A percentile compares a stretch with the other conserved stretches of the same genome.
phyloP scores from a whole-genome alignment of 2,329 filamentous ascomycete genomes.

The Clarireedia paspali region DNA sequence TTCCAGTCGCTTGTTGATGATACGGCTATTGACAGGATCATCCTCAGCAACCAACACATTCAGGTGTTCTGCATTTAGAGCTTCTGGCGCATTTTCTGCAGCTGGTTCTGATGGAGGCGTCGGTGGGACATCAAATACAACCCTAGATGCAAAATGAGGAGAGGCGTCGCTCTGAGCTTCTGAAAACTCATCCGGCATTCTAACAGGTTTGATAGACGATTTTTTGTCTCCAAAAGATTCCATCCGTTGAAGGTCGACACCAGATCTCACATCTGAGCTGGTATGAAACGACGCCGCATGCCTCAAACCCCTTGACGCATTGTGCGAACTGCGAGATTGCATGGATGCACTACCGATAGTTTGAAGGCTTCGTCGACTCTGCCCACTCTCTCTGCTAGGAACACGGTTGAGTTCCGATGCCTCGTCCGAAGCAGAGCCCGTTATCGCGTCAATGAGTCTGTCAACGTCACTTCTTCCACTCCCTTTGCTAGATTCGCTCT shows the following conservation, averaged over 20 bases:
- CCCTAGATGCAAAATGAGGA: conserved; percentile 11
- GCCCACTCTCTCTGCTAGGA: conserved; percentile 16
- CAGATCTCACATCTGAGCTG: conserved; percentile 14
- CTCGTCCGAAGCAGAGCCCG: conserved; percentile 45
- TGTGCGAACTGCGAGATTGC: neutral
- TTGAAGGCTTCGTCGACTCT: conserved; percentile 15
- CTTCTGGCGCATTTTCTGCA: conserved; percentile 12
- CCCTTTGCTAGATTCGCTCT: conserved; percentile 21
- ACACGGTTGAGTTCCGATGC: conserved; percentile 25
- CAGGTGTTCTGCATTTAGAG: conserved; percentile 21
- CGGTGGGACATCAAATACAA: conserved; percentile 15
- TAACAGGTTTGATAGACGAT: conserved; percentile 37
- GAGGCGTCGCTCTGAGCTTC: neutral
- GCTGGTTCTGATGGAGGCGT: neutral
- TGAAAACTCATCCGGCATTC: conserved; percentile 37
- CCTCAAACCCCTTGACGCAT: conserved; percentile 6
- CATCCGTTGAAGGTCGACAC: conserved; percentile 33
- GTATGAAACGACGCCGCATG: conserved; percentile 20
- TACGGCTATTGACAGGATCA: conserved; percentile 78
- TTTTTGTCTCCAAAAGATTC: conserved; percentile 33
- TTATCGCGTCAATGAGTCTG: conserved; percentile 63
- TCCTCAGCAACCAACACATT: conserved; percentile 76
- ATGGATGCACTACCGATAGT: conserved; percentile 11
- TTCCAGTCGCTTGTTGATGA: conserved; percentile 72
- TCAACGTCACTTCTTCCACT: conserved; percentile 53